phyloP scores from a whole-genome alignment of 768 basidiomycete species.

The Xerocomus brunneocitrinus region DNA sequence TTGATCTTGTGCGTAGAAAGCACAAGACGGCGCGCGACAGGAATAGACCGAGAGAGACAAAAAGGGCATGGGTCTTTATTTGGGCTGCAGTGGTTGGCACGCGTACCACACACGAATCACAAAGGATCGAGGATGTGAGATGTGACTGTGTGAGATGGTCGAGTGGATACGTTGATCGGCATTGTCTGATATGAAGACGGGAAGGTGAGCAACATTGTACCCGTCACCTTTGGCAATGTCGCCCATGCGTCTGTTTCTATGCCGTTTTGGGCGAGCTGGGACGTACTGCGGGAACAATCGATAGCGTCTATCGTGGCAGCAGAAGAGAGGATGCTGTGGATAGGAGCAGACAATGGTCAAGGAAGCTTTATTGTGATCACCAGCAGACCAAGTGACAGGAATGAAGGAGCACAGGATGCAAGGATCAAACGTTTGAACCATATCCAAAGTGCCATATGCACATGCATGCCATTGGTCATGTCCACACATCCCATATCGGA shows the following conservation, averaged over 20 bases:
- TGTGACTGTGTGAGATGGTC: neutral
- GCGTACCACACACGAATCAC: neutral
- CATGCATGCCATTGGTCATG: neutral
- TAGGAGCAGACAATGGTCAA: neutral
- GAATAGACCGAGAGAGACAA: neutral
- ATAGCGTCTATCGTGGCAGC: neutral
- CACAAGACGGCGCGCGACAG: neutral
- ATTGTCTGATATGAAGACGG: neutral
- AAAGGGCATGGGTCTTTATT: neutral
- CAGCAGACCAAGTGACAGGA: neutral
- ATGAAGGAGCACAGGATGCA: neutral
- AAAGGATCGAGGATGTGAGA: neutral
- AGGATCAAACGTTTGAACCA: constrained; percentile 12
- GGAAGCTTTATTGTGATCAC: neutral
- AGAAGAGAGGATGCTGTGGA: neutral
- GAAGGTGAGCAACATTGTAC: neutral
- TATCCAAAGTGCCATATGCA: neutral
- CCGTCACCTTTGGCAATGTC: neutral
- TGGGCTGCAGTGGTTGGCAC: neutral
- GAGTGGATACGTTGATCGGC: neutral
- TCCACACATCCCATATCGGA: neutral
- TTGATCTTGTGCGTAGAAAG: neutral
- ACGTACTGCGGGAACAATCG: neutral
- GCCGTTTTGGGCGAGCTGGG: neutral
- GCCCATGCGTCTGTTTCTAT: neutral